A percentile compares a stretch with the other conserved stretches of the same genome.
Evolutionary conservation across 371 early-diverging fungal species (phyloP).

Genomic region (Chytridium lagenaria): DNA sequence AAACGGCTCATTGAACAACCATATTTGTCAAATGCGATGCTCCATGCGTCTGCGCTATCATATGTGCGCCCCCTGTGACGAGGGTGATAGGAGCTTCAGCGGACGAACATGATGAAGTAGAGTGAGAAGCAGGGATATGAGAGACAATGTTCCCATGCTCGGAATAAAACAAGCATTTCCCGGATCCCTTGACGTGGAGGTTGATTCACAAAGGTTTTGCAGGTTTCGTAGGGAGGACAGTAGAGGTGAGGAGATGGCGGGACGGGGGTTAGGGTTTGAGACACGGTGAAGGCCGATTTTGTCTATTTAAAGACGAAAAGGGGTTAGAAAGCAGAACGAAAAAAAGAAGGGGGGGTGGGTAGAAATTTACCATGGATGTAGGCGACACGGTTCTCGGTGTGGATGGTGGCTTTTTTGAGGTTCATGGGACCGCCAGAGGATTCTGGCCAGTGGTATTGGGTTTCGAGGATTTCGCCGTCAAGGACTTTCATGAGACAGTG

Average conservation of each 20-base stretch:
- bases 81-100: no score
- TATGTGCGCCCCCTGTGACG: no score
- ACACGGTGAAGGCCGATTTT: conserved; percentile 89
- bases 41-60: no score
- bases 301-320: conserved; percentile 51
- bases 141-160: conserved; percentile 51
- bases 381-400: conserved; percentile 72
- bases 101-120: no score
- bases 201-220: conserved; percentile 84
- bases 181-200: conserved; percentile 72
- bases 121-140: neutral
- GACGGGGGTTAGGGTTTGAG: conserved; percentile 66
- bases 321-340: neutral
- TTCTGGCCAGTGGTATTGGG: conserved; percentile 79
- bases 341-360: conserved; percentile 6
- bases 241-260: conserved; percentile 90
- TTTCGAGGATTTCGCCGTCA: conserved; percentile 83
- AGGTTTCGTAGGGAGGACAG: conserved; percentile 86
- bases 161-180: conserved; percentile 74
- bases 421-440: conserved; percentile 30
- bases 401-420: conserved; percentile 54
- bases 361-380: conserved; percentile 80
- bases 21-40: no score
- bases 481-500: conserved; percentile 95
- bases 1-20: no score